Base-by-base conservation (phyloP, 192 early-diverging fungal genomes). In the Rhizoclosmatium sp. region DNA sequence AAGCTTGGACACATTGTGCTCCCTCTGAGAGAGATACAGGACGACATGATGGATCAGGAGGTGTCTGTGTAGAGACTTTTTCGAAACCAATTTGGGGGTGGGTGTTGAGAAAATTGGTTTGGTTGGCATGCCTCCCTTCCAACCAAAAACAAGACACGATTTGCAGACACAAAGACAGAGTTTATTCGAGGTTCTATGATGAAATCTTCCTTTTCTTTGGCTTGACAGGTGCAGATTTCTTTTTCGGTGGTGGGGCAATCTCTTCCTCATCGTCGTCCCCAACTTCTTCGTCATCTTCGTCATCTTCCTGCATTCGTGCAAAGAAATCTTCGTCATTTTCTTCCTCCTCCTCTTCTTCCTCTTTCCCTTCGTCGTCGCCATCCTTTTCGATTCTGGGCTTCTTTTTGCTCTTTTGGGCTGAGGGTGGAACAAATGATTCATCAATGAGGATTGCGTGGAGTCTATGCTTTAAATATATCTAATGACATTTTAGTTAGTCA, bases 381-480 rank as follows among this genome's bases (percentile, higher is more conserved):
- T 4, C 47, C 44, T 42, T 23, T 48, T 47, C 67, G 5, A 48
- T 45, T 42, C 39, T 4, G n/a, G 46, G 4, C 41, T 48, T 69
- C 46, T 69, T 69, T 47, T n/a, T 48, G n/a, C 23, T 10, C 44
- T 65, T 65, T 65, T 21, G 10, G 7, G 21, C 21, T 65, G 62
- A 42, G 7, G 62, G 62, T 16, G 49, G 49, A 10, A 31, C 23
- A 59, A 23, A 72, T 0, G 47, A 12, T 41, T 58, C 70, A 44
- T 72, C 70, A 5, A 72, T 39, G 14, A 47, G 14, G 19, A 72
- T 3, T 2, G 54, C 9, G 49, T 72, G 70, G 4, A 72, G 58
- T 41, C 70, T 21, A 41, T 72, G 70, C 56, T 72, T 72, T 16
- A 72, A 59, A 39, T 72, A 72, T 58, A 72, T 59, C 70, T 72